Evolutionary conservation across 2,329 filamentous ascomycete genomes (phyloP).

Genomic region (Apiospora aurea): DNA sequence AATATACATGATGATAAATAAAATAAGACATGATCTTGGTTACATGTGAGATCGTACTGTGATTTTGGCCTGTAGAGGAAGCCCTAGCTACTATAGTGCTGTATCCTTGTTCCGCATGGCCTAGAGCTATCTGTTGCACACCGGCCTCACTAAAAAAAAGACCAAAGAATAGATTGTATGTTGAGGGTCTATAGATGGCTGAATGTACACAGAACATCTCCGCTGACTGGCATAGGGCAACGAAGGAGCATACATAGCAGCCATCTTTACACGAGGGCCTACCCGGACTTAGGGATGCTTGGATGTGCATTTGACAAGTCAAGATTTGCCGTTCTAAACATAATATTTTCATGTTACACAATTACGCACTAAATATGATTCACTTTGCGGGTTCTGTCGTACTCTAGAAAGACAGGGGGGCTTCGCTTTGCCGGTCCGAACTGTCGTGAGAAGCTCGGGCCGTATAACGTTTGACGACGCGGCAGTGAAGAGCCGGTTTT

Average conservation of each 20-base stretch:
- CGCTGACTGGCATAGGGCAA: neutral
- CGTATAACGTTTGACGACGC: neutral
- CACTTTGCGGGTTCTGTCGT: neutral
- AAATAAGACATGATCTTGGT: no score
- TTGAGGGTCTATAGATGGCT: no score
- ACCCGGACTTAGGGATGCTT: neutral
- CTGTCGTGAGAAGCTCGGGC: conserved; percentile 3
- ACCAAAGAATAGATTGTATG: no score
- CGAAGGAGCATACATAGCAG: neutral
- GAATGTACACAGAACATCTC: neutral
- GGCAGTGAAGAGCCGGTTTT: neutral
- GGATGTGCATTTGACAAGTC: neutral
- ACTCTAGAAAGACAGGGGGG: neutral
- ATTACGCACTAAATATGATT: neutral
- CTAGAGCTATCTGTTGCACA: no score
- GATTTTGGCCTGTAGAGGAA: neutral
- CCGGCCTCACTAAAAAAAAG: no score
- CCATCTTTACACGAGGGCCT: neutral
- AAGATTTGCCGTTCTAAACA: neutral
- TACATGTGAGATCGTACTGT: neutral
- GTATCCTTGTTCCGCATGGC: no score
- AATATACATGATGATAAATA: no score
- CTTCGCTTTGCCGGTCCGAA: neutral
- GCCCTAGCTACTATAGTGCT: neutral
- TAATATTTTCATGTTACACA: neutral